Conservation (phyloP, 2,329 filamentous ascomycete genomes). For the Dactylella cylindrospora region DNA sequence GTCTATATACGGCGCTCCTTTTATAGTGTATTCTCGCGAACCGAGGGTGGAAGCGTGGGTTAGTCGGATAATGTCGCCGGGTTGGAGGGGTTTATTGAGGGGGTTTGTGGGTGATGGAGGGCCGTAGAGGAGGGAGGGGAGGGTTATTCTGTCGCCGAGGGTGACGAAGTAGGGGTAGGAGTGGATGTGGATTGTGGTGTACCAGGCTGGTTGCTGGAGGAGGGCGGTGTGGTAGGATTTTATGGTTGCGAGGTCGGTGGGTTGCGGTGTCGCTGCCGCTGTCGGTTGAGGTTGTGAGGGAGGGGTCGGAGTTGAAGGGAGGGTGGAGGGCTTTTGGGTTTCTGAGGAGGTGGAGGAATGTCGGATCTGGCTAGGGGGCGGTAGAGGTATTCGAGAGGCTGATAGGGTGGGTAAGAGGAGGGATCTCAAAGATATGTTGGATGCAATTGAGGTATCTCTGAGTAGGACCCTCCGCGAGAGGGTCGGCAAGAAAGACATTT, state of each 20-base stretch:
- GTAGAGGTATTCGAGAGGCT: slow-evolving; percentile 16
- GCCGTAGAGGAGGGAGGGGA: slow-evolving; percentile 73
- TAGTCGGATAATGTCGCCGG: slow-evolving; percentile 81
- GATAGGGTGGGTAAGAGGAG: slow-evolving; percentile 59
- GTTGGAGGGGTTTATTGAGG: slow-evolving; percentile 49
- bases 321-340: background rate
- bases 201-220: slow-evolving; percentile 71
- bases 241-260: slow-evolving; percentile 14
- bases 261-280: background rate
- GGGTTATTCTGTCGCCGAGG: slow-evolving; percentile 70
- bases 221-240: slow-evolving; percentile 60
- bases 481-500: slow-evolving; percentile 24
- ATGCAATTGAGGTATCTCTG: slow-evolving; percentile 6
- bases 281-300: slow-evolving; percentile 1
- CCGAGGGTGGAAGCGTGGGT: slow-evolving; percentile 82
- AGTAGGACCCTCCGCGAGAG: slow-evolving; percentile 24
- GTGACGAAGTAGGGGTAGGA: slow-evolving; percentile 78
- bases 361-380: slow-evolving; percentile 25
- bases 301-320: slow-evolving; percentile 9
- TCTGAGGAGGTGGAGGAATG: slow-evolving; percentile 24
- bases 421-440: slow-evolving; percentile 52
- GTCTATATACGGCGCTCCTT: slow-evolving; percentile 78
- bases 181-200: slow-evolving; percentile 78
- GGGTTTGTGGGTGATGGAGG: slow-evolving; percentile 18
- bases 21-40: slow-evolving; percentile 85